These are phyloP conservation scores for Pistacia integerrima DNA, from an alignment of 345 rosid genomes.

Conservation along the genomic window DNA sequence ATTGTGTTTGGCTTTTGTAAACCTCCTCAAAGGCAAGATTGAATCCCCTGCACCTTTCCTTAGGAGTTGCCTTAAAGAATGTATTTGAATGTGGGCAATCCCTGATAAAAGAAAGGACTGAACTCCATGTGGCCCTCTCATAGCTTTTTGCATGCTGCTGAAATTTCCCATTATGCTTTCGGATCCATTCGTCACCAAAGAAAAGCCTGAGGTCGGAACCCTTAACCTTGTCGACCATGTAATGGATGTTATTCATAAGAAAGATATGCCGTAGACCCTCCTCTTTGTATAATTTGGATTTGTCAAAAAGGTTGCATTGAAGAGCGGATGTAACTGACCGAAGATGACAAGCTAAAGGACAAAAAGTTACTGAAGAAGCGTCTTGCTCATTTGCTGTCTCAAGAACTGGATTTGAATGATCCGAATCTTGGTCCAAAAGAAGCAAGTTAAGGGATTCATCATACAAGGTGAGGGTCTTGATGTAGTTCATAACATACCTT, in stretches of 20 bases:
- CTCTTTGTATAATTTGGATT: constrained; percentile 58
- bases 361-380: constrained; percentile 38
- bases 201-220: constrained; percentile 57
- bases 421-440: constrained; percentile 43
- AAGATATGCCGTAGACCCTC: constrained; percentile 53
- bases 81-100: constrained; percentile 29
- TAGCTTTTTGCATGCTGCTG: constrained; percentile 66
- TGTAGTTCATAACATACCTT: constrained; percentile 79
- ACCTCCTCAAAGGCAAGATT: constrained; percentile 61
- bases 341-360: constrained; percentile 60
- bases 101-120: constrained; percentile 48
- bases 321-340: constrained; percentile 46
- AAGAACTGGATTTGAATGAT: constrained; percentile 29
- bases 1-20: constrained; percentile 60
- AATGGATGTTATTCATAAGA: constrained; percentile 69
- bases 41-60: constrained; percentile 67
- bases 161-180: constrained; percentile 58
- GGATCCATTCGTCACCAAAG: constrained; percentile 88
- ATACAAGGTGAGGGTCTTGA: constrained; percentile 59
- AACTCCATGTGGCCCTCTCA: constrained; percentile 70
- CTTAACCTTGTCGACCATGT: constrained; percentile 76
- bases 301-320: constrained; percentile 50
- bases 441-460: constrained; percentile 50
- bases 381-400: constrained; percentile 35
- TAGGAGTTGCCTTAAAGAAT: constrained; percentile 24